Conservation (phyloP, 1,284 basidiomycete genomes). For the Ustilago curta region DNA sequence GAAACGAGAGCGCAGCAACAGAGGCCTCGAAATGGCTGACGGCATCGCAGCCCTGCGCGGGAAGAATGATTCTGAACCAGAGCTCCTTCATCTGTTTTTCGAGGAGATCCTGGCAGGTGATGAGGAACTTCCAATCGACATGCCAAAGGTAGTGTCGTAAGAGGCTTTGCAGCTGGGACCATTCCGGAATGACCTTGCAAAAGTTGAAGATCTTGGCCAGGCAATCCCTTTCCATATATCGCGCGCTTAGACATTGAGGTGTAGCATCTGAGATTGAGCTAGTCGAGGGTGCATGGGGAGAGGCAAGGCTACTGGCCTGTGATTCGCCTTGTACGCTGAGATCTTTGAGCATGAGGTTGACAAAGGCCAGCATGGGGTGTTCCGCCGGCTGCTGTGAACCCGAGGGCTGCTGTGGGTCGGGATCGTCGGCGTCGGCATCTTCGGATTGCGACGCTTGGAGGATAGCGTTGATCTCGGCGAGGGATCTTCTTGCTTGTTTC, state of each 20-base stretch:
- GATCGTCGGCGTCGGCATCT: constrained; percentile 13
- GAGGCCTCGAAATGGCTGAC: neutral
- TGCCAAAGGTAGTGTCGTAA: constrained; percentile 41
- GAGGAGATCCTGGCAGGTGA: constrained; percentile 40
- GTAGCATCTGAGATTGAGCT: constrained; percentile 7
- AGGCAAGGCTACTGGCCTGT: constrained; percentile 13
- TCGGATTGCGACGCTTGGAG: constrained; percentile 14
- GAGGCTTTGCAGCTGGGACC: constrained; percentile 22
- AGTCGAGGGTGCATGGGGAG: constrained; percentile 20
- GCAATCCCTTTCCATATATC: constrained; percentile 25
- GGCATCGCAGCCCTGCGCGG: constrained; percentile 15
- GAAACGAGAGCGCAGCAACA: constrained; percentile 5
- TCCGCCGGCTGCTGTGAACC: constrained; percentile 10
- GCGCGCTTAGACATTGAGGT: constrained; percentile 1
- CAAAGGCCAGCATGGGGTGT: constrained; percentile 49
- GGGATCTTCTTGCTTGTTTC: constrained; percentile 47
- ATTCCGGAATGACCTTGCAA: constrained; percentile 36
- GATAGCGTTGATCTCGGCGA: constrained; percentile 50
- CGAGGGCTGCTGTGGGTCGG: constrained; percentile 26
- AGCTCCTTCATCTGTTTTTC: constrained; percentile 37
- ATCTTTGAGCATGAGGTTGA: constrained; percentile 54
- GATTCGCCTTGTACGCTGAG: constrained; percentile 28
- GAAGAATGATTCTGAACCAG: constrained; percentile 30
- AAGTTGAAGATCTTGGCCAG: constrained; percentile 32
- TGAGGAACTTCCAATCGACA: constrained; percentile 52